Conservation (phyloP, 495 filamentous ascomycete species). For the Cenococcum geophilum region DNA sequence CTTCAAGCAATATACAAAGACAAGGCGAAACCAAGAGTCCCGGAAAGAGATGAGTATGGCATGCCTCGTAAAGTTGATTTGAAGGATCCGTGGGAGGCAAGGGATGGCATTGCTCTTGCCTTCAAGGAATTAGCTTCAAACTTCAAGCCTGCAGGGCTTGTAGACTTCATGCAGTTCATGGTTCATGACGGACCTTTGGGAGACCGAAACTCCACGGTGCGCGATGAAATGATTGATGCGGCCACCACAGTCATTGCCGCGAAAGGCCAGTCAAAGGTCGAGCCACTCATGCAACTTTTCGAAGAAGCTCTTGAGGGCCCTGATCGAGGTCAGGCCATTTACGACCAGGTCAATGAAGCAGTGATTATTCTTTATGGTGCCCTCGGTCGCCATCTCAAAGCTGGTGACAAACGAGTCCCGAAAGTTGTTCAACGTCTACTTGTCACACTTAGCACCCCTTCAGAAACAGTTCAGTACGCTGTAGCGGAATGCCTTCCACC, state of each 20-base stretch:
- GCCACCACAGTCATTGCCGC: conserved; percentile 72
- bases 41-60: conserved; percentile 82
- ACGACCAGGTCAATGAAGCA: conserved; percentile 88
- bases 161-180: conserved; percentile 73
- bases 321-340: conserved; percentile 67
- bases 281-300: conserved; percentile 86
- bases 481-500: conserved; percentile 91
- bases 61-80: conserved; percentile 83
- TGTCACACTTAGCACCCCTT: conserved; percentile 85
- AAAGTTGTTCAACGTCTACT: conserved; percentile 79
- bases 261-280: conserved; percentile 72
- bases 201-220: conserved; percentile 68
- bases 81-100: conserved; percentile 79
- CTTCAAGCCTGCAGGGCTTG: conserved; percentile 62
- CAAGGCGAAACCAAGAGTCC: conserved; percentile 70
- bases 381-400: conserved; percentile 75
- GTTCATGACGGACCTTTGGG: conserved; percentile 78
- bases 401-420: conserved; percentile 75
- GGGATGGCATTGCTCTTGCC: conserved; percentile 80
- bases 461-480: conserved; percentile 92
- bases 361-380: conserved; percentile 96
- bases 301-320: conserved; percentile 76
- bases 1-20: conserved; percentile 66
- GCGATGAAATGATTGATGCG: conserved; percentile 88
- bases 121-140: conserved; percentile 69